Base-by-base conservation (phyloP, 768 basidiomycete genomes). In the Xerocomellus chrysenteron region DNA sequence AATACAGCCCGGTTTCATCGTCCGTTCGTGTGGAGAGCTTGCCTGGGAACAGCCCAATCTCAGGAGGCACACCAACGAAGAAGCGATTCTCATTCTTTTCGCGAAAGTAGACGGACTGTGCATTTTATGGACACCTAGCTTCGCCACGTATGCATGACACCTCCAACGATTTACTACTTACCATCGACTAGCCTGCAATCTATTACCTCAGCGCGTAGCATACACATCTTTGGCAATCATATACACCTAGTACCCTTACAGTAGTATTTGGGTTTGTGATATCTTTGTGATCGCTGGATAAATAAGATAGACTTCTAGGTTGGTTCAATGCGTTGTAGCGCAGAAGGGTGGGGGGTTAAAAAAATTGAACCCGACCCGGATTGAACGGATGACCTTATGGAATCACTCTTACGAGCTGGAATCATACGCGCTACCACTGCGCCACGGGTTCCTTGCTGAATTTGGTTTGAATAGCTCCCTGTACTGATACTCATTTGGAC, bases 331-430 rank as follows among this genome's bases (percentile, higher is more conserved):
- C 2, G 19, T 19, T 30, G 4, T 2, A 28, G n/a, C 10, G 5
- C 7, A 21, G 11, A 12, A 2, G 26, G n/a, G 10, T 4, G 17
- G 21, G 11, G 14, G 2, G 11, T 13, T 12, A 21, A 21, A n/a
- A 40, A 71, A 64, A 57, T 4, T 75, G 72, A 75, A 71, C 75
- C 74, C 73, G 64, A 75, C 75, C 74, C 74, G 75, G 70, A 69
- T 75, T 73, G 75, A 76, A 76, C 74, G 74, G 75, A 75, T 75
- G 75, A 76, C 75, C 74, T 75, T 76, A 68, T 72, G 74, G 75
- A 75, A 9, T 52, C 37, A 43, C 57, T 45, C 61, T 17, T 4
- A 1, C 0, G 37, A 57, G 55, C 72, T 74, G 73, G 73, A 74
- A 74, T 74, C 73, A 70, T 65, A 74, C 69, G 71, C 71, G 70